A percentile compares a stretch with the other conserved stretches of the same genome.
phyloP scores from a whole-genome alignment of 2,329 filamentous ascomycete species.

The Penicillium brasilianum region DNA sequence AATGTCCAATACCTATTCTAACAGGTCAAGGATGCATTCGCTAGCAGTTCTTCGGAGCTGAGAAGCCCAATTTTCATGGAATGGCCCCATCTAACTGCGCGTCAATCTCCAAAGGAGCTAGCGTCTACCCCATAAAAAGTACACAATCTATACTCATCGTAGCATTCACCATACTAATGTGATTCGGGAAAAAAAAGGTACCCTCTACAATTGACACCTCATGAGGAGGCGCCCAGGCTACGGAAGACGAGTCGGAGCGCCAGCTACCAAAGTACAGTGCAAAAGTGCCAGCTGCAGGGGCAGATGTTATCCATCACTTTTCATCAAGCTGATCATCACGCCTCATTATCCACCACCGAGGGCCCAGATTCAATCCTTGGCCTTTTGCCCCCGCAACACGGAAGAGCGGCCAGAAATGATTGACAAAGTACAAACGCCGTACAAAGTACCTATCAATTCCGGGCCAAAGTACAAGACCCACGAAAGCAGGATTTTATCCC shows the following conservation, averaged over 20 bases:
- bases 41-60: background rate
- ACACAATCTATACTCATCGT: background rate
- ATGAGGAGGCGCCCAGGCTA: background rate
- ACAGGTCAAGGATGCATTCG: background rate
- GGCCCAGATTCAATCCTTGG: conserved; percentile 8
- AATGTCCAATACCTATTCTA: background rate
- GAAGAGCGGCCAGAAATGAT: conserved; percentile 17
- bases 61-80: background rate
- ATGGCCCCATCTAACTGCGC: background rate
- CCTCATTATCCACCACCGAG: background rate
- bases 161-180: background rate
- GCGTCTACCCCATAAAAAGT: background rate
- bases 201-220: background rate
- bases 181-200: background rate
- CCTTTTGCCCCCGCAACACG: conserved; percentile 17
- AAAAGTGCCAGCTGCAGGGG: conserved; percentile 7
- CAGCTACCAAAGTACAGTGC: background rate
- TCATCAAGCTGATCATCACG: background rate
- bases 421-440: conserved; percentile 24
- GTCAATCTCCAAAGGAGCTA: background rate
- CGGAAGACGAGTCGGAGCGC: background rate
- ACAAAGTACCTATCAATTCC: conserved; percentile 25
- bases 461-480: conserved; percentile 2
- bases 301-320: conserved; percentile 9
- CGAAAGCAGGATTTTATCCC: conserved; percentile 8